Conservation (phyloP, 1,284 basidiomycete species). For the Anthracocystis panici-leucophaei region DNA sequence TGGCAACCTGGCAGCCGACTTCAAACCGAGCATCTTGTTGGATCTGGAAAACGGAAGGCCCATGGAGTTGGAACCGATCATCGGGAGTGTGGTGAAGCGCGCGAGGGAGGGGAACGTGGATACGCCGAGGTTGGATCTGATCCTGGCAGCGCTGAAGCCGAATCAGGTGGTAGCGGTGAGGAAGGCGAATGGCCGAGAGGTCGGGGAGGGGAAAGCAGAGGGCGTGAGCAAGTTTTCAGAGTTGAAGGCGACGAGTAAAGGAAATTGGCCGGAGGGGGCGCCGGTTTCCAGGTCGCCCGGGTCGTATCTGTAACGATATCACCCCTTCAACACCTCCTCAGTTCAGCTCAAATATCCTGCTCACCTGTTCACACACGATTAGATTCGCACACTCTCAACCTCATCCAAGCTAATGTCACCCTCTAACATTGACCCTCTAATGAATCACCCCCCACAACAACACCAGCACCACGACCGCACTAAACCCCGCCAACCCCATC, state of each 20-base stretch:
- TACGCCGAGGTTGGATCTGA: constrained; percentile 62
- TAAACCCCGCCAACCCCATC: constrained; percentile 78
- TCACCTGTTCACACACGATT: neutral
- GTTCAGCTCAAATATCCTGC: too few species aligned
- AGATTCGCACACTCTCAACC: neutral
- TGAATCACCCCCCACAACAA: constrained; percentile 38
- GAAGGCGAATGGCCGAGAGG: constrained; percentile 5
- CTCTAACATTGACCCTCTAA: constrained; percentile 4
- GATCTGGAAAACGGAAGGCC: constrained; percentile 61
- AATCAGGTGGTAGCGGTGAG: constrained; percentile 47
- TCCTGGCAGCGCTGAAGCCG: constrained; percentile 57
- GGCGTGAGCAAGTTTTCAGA: constrained; percentile 14
- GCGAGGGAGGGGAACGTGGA: constrained; percentile 49
- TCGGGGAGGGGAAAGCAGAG: neutral
- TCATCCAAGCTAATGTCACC: neutral
- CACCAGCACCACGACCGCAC: constrained; percentile 75
- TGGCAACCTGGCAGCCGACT: constrained; percentile 26
- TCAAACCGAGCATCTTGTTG: constrained; percentile 64
- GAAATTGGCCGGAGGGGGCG: constrained; percentile 45
- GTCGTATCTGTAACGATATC: constrained; percentile 23
- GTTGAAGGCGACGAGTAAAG: constrained; percentile 30
- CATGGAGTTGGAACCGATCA: constrained; percentile 64
- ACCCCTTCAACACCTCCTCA: neutral
- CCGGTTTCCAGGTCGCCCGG: constrained; percentile 18
- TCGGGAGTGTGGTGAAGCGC: constrained; percentile 49